These are phyloP conservation scores for Hamigera avellanea DNA, from an alignment of 495 filamentous ascomycete genomes.

Conservation along the genomic window DNA sequence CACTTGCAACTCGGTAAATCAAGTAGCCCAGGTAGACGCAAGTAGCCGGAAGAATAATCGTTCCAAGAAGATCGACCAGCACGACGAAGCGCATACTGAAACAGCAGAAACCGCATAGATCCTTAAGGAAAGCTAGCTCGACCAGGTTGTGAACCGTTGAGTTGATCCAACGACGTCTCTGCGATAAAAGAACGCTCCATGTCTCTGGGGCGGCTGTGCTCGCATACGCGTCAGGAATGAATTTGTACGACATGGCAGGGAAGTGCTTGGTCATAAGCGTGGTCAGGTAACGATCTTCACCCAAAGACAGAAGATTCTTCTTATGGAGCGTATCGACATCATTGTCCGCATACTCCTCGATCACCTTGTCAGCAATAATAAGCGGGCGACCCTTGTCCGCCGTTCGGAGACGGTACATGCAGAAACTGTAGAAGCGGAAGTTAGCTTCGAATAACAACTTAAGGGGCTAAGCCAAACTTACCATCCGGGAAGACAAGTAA, in stretches of 20 bases:
- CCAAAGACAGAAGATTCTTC: slow-evolving; percentile 91
- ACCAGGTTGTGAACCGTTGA: slow-evolving; percentile 93
- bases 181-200: slow-evolving; percentile 86
- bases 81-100: slow-evolving; percentile 99
- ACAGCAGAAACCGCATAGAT: slow-evolving; percentile 97
- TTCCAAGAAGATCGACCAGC: slow-evolving; percentile 88
- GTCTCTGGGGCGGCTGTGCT: slow-evolving; percentile 86
- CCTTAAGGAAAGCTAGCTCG: slow-evolving; percentile 75
- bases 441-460: slow-evolving; percentile 1
- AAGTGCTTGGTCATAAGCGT: slow-evolving; percentile 98
- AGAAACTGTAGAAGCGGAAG: slow-evolving; percentile 58
- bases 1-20: slow-evolving; percentile 63
- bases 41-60: slow-evolving; percentile 84
- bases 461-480: slow-evolving; percentile 33
- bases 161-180: slow-evolving; percentile 97
- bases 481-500: slow-evolving; percentile 98
- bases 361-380: slow-evolving; percentile 78
- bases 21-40: slow-evolving; percentile 85
- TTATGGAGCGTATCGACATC: slow-evolving; percentile 93
- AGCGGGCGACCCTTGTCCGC: slow-evolving; percentile 85
- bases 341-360: slow-evolving; percentile 78
- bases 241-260: slow-evolving; percentile 91
- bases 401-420: slow-evolving; percentile 94
- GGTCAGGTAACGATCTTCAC: slow-evolving; percentile 95
- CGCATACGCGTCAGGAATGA: slow-evolving; percentile 84